phyloP scores from a whole-genome alignment of 495 filamentous ascomycete genomes.

The Penicillium cataractarum region DNA sequence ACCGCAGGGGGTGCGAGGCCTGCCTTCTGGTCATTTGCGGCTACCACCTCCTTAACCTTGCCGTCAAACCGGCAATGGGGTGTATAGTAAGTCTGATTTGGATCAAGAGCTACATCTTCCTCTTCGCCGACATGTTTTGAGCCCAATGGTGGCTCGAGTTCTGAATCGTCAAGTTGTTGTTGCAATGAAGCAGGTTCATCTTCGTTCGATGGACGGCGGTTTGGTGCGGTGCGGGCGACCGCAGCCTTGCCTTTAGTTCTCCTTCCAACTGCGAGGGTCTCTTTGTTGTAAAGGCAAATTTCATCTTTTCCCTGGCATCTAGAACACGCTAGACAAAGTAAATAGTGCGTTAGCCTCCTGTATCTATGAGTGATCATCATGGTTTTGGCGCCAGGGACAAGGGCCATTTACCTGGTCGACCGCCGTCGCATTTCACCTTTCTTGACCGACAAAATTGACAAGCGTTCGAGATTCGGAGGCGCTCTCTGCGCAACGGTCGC shows the following conservation, averaged over 20 bases:
- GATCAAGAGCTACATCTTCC: neutral
- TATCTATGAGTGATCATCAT: neutral
- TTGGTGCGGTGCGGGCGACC: neutral
- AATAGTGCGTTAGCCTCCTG: neutral
- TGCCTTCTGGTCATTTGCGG: neutral
- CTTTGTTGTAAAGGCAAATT: neutral
- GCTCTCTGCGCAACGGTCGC: neutral
- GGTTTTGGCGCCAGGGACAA: too few relatives aligned
- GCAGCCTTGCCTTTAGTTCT: neutral
- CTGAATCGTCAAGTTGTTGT: neutral
- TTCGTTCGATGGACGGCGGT: neutral
- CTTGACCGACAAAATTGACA: conserved; percentile 2
- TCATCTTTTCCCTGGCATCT: neutral
- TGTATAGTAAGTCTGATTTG: neutral
- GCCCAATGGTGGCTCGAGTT: neutral
- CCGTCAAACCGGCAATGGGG: neutral
- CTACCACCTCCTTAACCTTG: neutral
- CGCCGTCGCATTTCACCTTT: conserved; percentile 4
- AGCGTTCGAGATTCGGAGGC: neutral
- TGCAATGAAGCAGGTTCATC: neutral
- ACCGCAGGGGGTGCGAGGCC: neutral
- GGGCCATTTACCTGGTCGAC: neutral
- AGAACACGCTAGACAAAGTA: neutral
- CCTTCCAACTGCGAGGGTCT: neutral
- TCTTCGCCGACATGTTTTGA: neutral